Conservation (phyloP, 1,284 basidiomycete genomes). For the Naganishia liquefaciens region DNA sequence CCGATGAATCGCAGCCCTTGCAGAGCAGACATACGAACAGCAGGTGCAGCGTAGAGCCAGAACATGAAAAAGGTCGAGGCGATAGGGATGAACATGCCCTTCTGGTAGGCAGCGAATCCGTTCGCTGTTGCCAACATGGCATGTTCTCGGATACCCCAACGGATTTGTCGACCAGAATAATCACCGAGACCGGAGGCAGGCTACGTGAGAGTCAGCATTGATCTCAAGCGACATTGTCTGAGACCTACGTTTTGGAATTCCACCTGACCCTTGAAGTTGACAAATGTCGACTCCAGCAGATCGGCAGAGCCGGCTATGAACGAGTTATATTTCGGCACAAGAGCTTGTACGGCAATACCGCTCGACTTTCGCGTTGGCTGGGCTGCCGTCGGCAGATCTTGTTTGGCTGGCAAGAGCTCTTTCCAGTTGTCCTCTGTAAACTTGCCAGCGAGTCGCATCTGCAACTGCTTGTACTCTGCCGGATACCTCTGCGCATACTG, state of each 20-base stretch:
- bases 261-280: constrained; percentile 43
- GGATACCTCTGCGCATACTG: constrained; percentile 43
- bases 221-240: neutral
- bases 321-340: constrained; percentile 42
- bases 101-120: constrained; percentile 48
- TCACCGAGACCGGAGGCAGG: constrained; percentile 45
- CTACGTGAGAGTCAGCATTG: neutral
- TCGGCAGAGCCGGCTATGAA: constrained; percentile 48
- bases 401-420: constrained; percentile 44
- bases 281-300: constrained; percentile 48
- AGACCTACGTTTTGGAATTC: constrained; percentile 47
- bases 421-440: constrained; percentile 31
- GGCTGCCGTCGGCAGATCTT: constrained; percentile 39
- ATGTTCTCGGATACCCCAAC: constrained; percentile 50
- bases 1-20: constrained; percentile 48
- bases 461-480: constrained; percentile 39
- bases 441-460: constrained; percentile 42
- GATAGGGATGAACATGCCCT: constrained; percentile 59
- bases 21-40: constrained; percentile 48
- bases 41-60: constrained; percentile 51
- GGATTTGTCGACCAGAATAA: constrained; percentile 47
- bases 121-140: constrained; percentile 48
- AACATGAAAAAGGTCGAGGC: constrained; percentile 61
- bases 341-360: constrained; percentile 43
- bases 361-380: constrained; percentile 45